Evolutionary conservation across 2,329 filamentous ascomycete species (phyloP), one percentile per base, ranked within the genome.

Genomic region (Penicillium sclerotigenum): DNA sequence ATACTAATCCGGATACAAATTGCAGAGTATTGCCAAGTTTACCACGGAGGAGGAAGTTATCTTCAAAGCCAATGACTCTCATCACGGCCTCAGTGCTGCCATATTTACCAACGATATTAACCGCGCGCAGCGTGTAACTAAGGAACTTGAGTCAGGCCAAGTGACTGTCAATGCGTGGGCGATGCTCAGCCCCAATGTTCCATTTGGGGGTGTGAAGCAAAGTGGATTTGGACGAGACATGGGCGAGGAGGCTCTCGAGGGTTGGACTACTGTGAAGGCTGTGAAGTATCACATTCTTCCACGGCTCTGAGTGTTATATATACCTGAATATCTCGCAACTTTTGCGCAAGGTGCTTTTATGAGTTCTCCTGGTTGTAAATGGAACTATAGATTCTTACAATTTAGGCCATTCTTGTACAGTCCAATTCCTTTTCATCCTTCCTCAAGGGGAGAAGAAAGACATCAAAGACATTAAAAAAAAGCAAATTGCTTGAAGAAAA

Each of bases 1-100:
- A 37, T 10, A 9, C 57, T 55, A 52, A 53, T 20, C 1, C 4
- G 1, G 11, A 2, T 14, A 10, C 5, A 5, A 29, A 10, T 22
- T 14, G 8, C 4, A 67, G 58, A 82, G 82, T 0, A 73, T 87
- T 45, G 81, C 83, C 60, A 77, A 78, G 54, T 86, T 86, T 60
- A 78, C 83, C 5, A 82, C 77, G 0, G 84, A 86, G 59, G 80
- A 84, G 1, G 82, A 87, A 60, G 83, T 73, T 2, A 79, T 86
- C 3, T 68, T 75, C 54, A 73, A 74, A 20, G 83, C 83, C 1
- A 86, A 86, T 57, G 77, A 82, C 45, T 83, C 81, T 6, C 53
- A 61, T 31, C 59, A 69, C 31, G 67, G 67, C 1, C 58, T 68
- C 26, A 64, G 63, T 49, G 64, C 66, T 4, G 65, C 67, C 0